Evolutionary conservation across 257 asterid genomes (phyloP), one percentile per base, ranked within the genome.

Genomic region (Cinchona pubescens): DNA sequence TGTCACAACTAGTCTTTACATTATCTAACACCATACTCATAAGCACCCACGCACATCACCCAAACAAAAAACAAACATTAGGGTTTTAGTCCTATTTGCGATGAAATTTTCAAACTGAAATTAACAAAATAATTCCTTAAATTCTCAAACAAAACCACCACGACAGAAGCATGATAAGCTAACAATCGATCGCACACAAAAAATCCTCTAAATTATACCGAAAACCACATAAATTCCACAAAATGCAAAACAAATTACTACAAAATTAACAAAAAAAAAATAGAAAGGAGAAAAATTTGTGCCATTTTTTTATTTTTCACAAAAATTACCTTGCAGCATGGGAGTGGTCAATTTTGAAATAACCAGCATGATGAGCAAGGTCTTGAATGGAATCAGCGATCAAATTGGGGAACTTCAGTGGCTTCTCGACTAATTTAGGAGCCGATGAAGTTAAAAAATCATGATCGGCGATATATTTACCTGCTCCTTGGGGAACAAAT

Each of bases 281-380:
- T 4, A 25, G 1, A 75, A 1, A 4, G 1, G 0, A 51, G 45
- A 15, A 25, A 49, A 74, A 60, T 56, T 19, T 42, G 12, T 16
- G 35, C 18, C 2, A 51, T 34, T 2, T 1, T 0, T 55, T 19
- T 0, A 30, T 53, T 1, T 32, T 30, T 35, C 45, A 51, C n/a
- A 43, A 67, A 79, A 69, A 43, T 49, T 48, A 94, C 98, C 89
- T 94, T 64, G 97, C 98, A 53, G 83, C 91, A 80, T 82, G 91
- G 69, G 98, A 91, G 82, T 88, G 93, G 81, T 88, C 75, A 81
- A 93, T 88, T 82, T 90, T 75, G 77, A 88, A 91, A 86, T 93
- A 93, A 69, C 98, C 98, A 34, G 98, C 97, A 86, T 93, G 91
- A 60, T 93, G 97, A 25, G 94, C 97, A 55, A 93, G 82, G 65